These are phyloP conservation scores for Phyllosticta citrichinensis DNA, from an alignment of 2,329 filamentous ascomycete genomes.

Conservation along the genomic window DNA sequence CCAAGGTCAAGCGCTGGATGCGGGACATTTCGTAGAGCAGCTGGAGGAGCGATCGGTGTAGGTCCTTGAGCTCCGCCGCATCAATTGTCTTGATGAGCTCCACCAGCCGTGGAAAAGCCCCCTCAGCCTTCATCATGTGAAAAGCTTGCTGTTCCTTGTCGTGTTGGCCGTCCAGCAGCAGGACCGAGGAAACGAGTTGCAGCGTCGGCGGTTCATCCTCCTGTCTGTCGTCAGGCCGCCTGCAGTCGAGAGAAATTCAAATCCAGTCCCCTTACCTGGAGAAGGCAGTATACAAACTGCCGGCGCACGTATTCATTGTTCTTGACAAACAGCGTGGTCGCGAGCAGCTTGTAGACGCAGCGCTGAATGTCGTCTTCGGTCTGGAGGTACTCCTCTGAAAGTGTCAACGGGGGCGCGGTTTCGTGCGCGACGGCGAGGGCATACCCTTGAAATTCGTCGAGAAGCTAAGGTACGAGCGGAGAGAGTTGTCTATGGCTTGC, in stretches of 20 bases:
- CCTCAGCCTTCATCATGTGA: constrained; percentile 76
- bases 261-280: constrained; percentile 43
- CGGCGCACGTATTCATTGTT: constrained; percentile 81
- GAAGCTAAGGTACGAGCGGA: constrained; percentile 75
- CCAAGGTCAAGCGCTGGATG: constrained; percentile 67
- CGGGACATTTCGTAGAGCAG: constrained; percentile 94
- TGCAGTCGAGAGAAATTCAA: background rate
- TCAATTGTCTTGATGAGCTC: constrained; percentile 64
- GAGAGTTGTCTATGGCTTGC: constrained; percentile 68
- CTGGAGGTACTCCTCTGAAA: constrained; percentile 56
- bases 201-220: constrained; percentile 77
- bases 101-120: constrained; percentile 72
- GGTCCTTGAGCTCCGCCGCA: constrained; percentile 52
- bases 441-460: constrained; percentile 61
- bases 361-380: constrained; percentile 69
- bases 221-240: constrained; percentile 30
- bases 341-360: constrained; percentile 70
- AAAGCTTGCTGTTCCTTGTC: constrained; percentile 62
- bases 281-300: constrained; percentile 83
- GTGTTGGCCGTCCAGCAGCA: constrained; percentile 75
- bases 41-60: constrained; percentile 76
- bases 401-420: constrained; percentile 14
- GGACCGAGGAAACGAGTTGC: constrained; percentile 70
- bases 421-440: constrained; percentile 1
- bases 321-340: constrained; percentile 61